A percentile compares a stretch with the other conserved stretches of the same genome.
These are phyloP conservation scores for Betula pendula DNA, from an alignment of 306 rosid genomes.

Conservation along the genomic window DNA sequence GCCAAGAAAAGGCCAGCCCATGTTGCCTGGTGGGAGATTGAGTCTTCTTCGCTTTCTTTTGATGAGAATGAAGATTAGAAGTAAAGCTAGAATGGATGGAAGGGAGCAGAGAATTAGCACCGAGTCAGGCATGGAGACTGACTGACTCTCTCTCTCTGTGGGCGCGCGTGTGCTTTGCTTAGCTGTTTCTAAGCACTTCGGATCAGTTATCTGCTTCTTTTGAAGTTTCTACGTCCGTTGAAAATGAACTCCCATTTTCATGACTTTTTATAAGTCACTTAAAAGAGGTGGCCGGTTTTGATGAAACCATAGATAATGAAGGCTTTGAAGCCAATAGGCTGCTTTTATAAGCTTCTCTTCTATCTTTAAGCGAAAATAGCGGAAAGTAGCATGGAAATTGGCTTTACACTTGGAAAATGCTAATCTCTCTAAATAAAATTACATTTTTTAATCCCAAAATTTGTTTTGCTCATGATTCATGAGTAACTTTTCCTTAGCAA, in stretches of 20 bases:
- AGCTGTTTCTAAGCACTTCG: slow-evolving; percentile 17
- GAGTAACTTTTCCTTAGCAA: background rate
- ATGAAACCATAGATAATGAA: slow-evolving; percentile 29
- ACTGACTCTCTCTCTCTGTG: slow-evolving; percentile 9
- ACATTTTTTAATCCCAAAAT: slow-evolving; percentile 16
- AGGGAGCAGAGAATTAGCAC: slow-evolving; percentile 48
- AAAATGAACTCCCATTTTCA: slow-evolving; percentile 40
- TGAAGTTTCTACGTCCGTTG: slow-evolving; percentile 24
- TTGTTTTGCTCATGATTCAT: slow-evolving; percentile 15
- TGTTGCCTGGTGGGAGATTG: slow-evolving; percentile 86
- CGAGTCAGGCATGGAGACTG: slow-evolving; percentile 67
- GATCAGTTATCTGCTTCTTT: slow-evolving; percentile 15
- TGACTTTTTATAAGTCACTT: slow-evolving; percentile 28
- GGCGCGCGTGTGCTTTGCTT: background rate
- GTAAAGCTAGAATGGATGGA: slow-evolving; percentile 55
- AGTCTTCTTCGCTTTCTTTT: slow-evolving; percentile 51
- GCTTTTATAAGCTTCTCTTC: slow-evolving; percentile 56
- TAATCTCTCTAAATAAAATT: slow-evolving; percentile 18
- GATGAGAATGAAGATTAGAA: slow-evolving; percentile 57
- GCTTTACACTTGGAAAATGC: slow-evolving; percentile 58
- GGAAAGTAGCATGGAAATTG: slow-evolving; percentile 46
- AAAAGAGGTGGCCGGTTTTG: slow-evolving; percentile 35
- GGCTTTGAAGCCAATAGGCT: slow-evolving; percentile 40
- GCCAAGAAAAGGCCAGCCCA: slow-evolving; percentile 96
- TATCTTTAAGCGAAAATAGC: slow-evolving; percentile 44